phyloP scores from a whole-genome alignment of 208 protist genomes.

The Histomonas meleagridis region DNA sequence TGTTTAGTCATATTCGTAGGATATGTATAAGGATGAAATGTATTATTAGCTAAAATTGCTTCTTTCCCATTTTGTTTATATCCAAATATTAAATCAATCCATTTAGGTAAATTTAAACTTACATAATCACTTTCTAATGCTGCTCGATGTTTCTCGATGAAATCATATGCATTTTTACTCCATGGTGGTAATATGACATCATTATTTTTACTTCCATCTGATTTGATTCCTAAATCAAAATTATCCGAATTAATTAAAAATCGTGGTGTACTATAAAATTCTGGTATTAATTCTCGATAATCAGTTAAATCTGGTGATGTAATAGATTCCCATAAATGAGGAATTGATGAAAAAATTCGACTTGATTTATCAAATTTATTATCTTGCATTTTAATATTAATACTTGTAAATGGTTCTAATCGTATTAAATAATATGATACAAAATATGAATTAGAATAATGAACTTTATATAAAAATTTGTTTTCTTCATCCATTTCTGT shows the following conservation, averaged over 20 bases:
- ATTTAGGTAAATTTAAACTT: constrained; percentile 50
- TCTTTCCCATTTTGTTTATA: constrained; percentile 52
- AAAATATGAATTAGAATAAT: background rate
- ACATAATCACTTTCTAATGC: constrained; percentile 56
- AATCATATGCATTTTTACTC: constrained; percentile 44
- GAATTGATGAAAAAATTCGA: background rate
- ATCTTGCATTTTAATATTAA: constrained; percentile 45
- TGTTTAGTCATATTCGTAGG: background rate
- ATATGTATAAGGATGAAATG: constrained; percentile 10
- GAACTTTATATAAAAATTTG: background rate
- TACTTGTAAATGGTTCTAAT: constrained; percentile 45
- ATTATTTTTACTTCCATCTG: constrained; percentile 39
- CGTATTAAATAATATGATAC: background rate
- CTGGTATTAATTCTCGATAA: constrained; percentile 52
- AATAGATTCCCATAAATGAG: background rate
- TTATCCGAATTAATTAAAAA: constrained; percentile 50
- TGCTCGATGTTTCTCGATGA: constrained; percentile 52
- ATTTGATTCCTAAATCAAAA: constrained; percentile 49
- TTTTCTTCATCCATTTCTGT: too few relatives aligned
- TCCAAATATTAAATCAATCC: constrained; percentile 63
- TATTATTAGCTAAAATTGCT: background rate
- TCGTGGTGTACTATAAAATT: constrained; percentile 56
- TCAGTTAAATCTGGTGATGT: background rate
- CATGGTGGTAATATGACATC: constrained; percentile 45
- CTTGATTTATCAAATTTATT: background rate